A percentile compares a stretch with the other conserved stretches of the same genome.
phyloP scores from a whole-genome alignment of 495 filamentous ascomycete species.

The Staphylotrichum longicolle region DNA sequence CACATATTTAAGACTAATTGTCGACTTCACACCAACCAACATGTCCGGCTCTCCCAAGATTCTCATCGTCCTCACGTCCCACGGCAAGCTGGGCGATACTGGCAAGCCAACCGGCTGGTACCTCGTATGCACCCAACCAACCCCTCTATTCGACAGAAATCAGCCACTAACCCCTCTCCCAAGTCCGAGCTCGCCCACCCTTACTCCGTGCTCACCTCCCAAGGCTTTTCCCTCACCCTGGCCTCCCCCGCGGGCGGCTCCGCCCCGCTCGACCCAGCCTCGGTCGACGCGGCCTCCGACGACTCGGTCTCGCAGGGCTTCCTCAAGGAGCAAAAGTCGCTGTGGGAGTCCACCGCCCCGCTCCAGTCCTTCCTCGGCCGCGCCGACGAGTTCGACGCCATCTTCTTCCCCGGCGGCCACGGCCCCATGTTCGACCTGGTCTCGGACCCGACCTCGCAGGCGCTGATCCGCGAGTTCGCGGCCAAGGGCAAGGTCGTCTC shows the following conservation, averaged over 20 bases:
- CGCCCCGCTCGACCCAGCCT: conserved; percentile 64
- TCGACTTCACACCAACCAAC: conserved; percentile 1
- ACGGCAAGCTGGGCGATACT: conserved; percentile 51
- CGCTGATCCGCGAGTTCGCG: conserved; percentile 61
- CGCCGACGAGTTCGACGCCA: conserved; percentile 60
- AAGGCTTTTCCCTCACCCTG: conserved; percentile 55
- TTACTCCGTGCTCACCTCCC: conserved; percentile 52
- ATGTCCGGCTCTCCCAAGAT: conserved; percentile 47
- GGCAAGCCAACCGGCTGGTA: conserved; percentile 65
- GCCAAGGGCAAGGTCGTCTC: conserved; percentile 58
- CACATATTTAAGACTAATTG: neutral
- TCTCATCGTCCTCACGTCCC: conserved; percentile 67
- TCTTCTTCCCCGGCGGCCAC: conserved; percentile 75
- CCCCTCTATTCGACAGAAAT: neutral
- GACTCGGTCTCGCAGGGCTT: conserved; percentile 56
- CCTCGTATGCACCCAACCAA: conserved; percentile 42
- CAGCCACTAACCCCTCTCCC: neutral
- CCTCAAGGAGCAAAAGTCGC: conserved; percentile 46
- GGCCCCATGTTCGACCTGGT: conserved; percentile 77
- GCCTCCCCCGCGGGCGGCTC: conserved; percentile 67
- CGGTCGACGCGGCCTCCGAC: conserved; percentile 57
- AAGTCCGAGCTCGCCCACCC: conserved; percentile 73
- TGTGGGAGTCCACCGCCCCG: conserved; percentile 64
- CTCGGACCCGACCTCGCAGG: conserved; percentile 48
- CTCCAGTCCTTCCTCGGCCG: conserved; percentile 51